Base-by-base conservation (phyloP, 805 yeast species). In the Cyberlindnera americana region DNA sequence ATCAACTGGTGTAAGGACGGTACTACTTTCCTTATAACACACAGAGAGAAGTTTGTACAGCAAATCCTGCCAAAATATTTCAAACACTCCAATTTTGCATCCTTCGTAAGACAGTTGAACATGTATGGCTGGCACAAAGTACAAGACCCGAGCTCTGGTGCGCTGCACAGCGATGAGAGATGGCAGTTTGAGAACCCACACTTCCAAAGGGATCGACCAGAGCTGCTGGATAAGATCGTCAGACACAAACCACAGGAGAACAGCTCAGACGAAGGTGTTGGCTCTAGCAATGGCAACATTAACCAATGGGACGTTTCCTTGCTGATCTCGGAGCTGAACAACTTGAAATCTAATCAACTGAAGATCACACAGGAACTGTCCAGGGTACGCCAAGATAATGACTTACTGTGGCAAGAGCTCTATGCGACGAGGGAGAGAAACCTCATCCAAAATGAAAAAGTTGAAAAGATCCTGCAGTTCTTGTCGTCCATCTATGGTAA, bases 61-160 rank as follows among this genome's bases (percentile, higher is more conserved):
- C 69, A 73, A 44, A 81, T 93, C 19, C 65, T 93, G 46, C 99
- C 99, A 5, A 81, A 81, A 56, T 93, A 88, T 65, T 93, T 90
- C 71, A 93, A 93, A 61, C 99, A 93, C 64, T 83, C 86, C 45
- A 91, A 93, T 60, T 90, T 93, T 65, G 95, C 98, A 16, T 81
- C 93, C 23, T 93, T 93, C 71, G 98, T 93, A 13, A 78, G 99
- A 46, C 99, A 91, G 60, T 71, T 91, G 54, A 91, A 91, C 64
- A 91, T 93, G 99, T 93, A 93, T 60, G 99, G 99, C 10, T 93
- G 97, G 96, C 98, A 90, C 67, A 93, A 93, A 64, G 93, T 93
- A 4, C 99, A 93, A 63, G 98, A 93, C 62, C 78, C 90, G 17
- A 84, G 67, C 41, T 74, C 83, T 19, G 97, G 95, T 3, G 74